These are phyloP conservation scores for Cutaneotrichosporon mucoides DNA, from an alignment of 1,284 basidiomycete species.

Conservation along the genomic window DNA sequence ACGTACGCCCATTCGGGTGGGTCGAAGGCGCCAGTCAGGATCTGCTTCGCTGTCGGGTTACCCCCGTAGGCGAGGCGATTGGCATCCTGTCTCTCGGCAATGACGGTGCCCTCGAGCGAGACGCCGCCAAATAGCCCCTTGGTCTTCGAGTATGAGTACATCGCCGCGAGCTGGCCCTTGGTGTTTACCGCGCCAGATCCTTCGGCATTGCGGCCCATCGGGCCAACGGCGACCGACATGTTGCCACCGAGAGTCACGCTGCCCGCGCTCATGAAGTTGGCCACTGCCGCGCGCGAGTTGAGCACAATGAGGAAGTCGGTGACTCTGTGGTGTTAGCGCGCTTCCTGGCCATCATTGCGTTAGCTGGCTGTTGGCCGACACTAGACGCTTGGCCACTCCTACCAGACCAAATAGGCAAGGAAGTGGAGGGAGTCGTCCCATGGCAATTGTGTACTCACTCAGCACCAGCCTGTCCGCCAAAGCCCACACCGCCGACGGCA, in stretches of 20 bases:
- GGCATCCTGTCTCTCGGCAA: constrained; percentile 89
- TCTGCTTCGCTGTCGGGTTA: constrained; percentile 67
- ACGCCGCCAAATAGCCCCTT: constrained; percentile 77
- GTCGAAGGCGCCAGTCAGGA: constrained; percentile 71
- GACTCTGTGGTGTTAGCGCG: constrained; percentile 58
- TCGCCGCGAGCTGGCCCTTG: constrained; percentile 84
- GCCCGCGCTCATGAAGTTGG: constrained; percentile 91
- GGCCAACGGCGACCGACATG: constrained; percentile 71
- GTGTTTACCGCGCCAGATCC: constrained; percentile 81
- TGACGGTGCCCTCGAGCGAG: constrained; percentile 88
- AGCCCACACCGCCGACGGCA: constrained; percentile 86
- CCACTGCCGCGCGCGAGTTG: constrained; percentile 62
- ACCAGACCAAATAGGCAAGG: no score
- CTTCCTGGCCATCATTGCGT: background rate
- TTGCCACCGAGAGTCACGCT: constrained; percentile 58
- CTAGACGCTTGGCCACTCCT: no score
- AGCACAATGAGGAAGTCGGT: constrained; percentile 93
- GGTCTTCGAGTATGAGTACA: constrained; percentile 96
- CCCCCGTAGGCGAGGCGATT: constrained; percentile 74
- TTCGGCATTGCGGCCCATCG: constrained; percentile 90
- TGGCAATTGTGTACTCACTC: constrained; percentile 43
- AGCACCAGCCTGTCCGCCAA: constrained; percentile 65
- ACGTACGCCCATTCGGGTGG: constrained; percentile 71
- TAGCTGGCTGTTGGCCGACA: no score
- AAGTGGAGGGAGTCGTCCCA: no score